Conservation (phyloP, 1,284 basidiomycete genomes). For the Ganoderma resinaceum region DNA sequence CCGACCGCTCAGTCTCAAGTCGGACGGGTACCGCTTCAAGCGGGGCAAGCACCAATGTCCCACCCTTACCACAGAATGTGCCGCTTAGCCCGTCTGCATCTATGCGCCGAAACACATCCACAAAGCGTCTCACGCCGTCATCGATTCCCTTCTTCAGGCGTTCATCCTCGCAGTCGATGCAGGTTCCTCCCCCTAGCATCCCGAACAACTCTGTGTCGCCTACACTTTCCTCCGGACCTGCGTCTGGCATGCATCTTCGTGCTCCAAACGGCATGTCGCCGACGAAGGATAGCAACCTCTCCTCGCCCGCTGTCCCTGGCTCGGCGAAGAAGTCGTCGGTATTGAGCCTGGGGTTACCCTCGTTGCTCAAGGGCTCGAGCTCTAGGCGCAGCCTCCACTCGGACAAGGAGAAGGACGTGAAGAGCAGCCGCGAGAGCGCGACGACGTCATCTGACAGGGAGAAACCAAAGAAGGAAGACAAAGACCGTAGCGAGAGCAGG, state of each 20-base stretch:
- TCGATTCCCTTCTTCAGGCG: slow-evolving; percentile 96
- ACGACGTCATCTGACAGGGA: slow-evolving; percentile 58
- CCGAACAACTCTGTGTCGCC: slow-evolving; percentile 53
- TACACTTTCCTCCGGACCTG: slow-evolving; percentile 53
- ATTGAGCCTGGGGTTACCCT: slow-evolving; percentile 78
- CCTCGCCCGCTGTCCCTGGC: slow-evolving; percentile 60
- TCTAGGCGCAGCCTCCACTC: slow-evolving; percentile 82
- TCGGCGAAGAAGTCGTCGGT: slow-evolving; percentile 79
- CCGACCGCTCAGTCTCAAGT: slow-evolving; percentile 64
- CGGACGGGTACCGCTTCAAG: slow-evolving; percentile 77
- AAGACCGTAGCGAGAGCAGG: slow-evolving; percentile 84
- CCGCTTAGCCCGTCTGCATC: slow-evolving; percentile 76
- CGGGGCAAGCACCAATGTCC: slow-evolving; percentile 62
- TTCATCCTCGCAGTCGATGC: slow-evolving; percentile 89
- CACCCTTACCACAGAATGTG: slow-evolving; percentile 55
- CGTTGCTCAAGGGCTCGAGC: slow-evolving; percentile 82
- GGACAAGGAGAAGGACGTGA: slow-evolving; percentile 62
- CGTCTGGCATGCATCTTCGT: slow-evolving; percentile 47
- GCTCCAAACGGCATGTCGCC: slow-evolving; percentile 55
- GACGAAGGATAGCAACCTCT: slow-evolving; percentile 52
- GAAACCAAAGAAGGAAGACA: slow-evolving; percentile 77
- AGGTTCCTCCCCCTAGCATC: slow-evolving; percentile 44
- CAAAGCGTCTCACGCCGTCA: slow-evolving; percentile 88
- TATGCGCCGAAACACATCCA: slow-evolving; percentile 70
- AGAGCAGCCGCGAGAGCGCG: slow-evolving; percentile 48